Evolutionary conservation across 2,329 filamentous ascomycete genomes (phyloP), one percentile per base, ranked within the genome.

Genomic region (Sporothrix humicola): DNA sequence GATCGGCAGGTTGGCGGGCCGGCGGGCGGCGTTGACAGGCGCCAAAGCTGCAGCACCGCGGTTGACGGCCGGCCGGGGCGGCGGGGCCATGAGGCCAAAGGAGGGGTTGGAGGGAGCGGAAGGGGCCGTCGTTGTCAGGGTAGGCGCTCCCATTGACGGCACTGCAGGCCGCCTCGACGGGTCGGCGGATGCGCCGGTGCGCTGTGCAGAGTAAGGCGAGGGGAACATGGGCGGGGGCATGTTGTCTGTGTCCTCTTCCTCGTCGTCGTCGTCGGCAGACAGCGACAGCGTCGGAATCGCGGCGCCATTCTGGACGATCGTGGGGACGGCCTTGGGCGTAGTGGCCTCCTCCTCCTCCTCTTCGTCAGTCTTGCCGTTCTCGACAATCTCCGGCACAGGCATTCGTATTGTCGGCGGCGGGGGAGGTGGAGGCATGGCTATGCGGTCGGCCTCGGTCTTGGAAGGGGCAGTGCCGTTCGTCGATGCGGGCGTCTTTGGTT

Each of bases 191-290:
- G 74, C 77, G 69, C 79, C 79, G 20, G 86, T 85, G 71, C 87
- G 82, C 77, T 88, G 87, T 2, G 84, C 83, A 0, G 87, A 89
- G 80, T 87, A 85, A 44, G 82, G 73, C 26, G 86, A 84, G 9
- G 87, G 87, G 76, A 88, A 89, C 73, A 82, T 80, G 50, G 82
- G 79, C 69, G 83, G 80, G 79, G 81, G 73, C 78, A 77, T 72
- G 78, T 66, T 75, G 77, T 78, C 73, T 78, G 77, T 73, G 78
- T 79, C 73, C 74, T 78, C 76, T n/a, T 78, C 23, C 17, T 59
- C 50, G 65, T 65, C 66, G 44, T 69, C 17, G 20, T 17, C 52
- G 17, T 58, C 20, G 9, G 75, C 73, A 10, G 84, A 83, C 66
- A 88, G 84, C 7, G 84, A 82, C 73, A 89, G 83, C 37, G 81